phyloP scores from a whole-genome alignment of 345 rosid genomes.

The Eucalyptus albens region DNA sequence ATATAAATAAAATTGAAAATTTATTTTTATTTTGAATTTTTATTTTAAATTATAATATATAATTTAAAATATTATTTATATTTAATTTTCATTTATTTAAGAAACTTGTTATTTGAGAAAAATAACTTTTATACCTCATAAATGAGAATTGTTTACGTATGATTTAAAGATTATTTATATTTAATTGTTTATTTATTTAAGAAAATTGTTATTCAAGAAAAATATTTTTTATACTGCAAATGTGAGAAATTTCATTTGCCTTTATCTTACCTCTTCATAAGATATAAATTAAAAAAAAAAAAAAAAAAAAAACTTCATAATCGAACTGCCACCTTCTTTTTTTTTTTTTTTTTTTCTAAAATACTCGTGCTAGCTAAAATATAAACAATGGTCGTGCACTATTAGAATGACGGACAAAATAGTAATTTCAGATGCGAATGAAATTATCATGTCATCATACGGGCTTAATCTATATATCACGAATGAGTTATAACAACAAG shows the following conservation, averaged over 20 bases:
- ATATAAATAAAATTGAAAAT: too few relatives aligned
- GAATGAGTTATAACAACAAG: background rate
- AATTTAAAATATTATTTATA: too few relatives aligned
- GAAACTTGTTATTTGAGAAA: too few relatives aligned
- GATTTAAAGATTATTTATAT: too few relatives aligned
- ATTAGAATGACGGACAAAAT: background rate
- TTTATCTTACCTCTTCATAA: background rate
- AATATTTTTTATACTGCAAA: too few relatives aligned
- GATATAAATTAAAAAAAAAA: too few relatives aligned
- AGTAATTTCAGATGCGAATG: background rate
- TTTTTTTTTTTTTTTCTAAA: too few relatives aligned
- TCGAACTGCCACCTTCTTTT: background rate
- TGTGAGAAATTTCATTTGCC: background rate
- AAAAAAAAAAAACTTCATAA: background rate
- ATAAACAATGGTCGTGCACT: background rate
- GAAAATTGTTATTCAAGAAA: too few relatives aligned
- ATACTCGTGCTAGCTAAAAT: background rate
- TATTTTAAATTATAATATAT: too few relatives aligned
- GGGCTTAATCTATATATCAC: background rate
- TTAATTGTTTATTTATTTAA: too few relatives aligned
- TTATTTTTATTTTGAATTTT: too few relatives aligned
- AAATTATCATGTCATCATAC: background rate
- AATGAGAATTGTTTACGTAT: accelerated
- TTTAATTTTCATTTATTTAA: too few relatives aligned
- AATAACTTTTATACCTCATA: accelerated